Percentiles rank a stretch among this genome's conserved stretches.
Evolutionary conservation across 768 basidiomycete genomes (phyloP).

Genomic region (Amanita rimosa): DNA sequence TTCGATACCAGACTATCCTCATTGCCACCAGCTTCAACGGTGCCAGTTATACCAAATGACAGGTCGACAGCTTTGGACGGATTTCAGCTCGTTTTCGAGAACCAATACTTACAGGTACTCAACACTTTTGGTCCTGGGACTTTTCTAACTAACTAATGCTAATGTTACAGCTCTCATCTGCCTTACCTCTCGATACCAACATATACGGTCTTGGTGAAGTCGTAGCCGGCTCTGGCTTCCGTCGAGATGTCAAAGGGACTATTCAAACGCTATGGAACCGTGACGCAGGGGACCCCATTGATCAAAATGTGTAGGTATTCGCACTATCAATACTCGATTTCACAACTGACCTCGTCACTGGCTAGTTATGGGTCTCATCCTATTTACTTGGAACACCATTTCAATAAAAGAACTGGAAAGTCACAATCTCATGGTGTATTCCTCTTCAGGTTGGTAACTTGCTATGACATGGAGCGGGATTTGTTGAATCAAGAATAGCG

Average conservation of each 20-base stretch:
- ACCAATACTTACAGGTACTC: constrained; percentile 63
- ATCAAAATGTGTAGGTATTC: constrained; percentile 48
- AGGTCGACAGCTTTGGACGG: constrained; percentile 46
- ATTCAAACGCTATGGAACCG: constrained; percentile 62
- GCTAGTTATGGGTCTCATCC: constrained; percentile 62
- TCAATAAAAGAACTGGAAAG: constrained; percentile 32
- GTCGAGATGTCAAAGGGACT: constrained; percentile 52
- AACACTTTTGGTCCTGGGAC: neutral
- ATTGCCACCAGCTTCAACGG: constrained; percentile 47
- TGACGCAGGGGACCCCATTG: constrained; percentile 49
- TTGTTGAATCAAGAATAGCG: constrained; percentile 21
- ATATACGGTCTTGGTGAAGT: constrained; percentile 75
- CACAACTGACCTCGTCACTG: constrained; percentile 2
- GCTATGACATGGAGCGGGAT: neutral
- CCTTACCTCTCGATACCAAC: constrained; percentile 55
- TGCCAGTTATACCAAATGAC: constrained; percentile 40
- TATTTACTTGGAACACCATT: constrained; percentile 67
- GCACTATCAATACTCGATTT: neutral
- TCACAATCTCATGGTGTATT: constrained; percentile 71
- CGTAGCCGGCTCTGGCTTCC: constrained; percentile 56
- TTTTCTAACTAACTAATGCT: neutral
- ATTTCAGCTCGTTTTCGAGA: constrained; percentile 67
- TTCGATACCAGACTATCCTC: constrained; percentile 63
- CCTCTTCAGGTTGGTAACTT: constrained; percentile 43
- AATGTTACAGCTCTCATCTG: constrained; percentile 40